These are phyloP conservation scores for Backusella westeae DNA, from an alignment of 192 early-diverging fungal species.

Conservation along the genomic window DNA sequence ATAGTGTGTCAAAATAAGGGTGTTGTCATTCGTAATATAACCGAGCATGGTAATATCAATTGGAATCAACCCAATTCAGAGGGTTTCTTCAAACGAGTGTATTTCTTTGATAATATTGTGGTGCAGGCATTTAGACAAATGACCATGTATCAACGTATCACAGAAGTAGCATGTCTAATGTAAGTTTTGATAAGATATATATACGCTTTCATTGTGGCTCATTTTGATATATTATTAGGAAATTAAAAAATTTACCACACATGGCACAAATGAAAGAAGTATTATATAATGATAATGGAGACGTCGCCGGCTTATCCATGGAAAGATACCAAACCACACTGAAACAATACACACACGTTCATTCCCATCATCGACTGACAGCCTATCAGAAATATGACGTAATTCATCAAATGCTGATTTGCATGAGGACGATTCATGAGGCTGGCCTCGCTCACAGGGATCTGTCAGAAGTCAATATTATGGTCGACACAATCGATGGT, in stretches of 20 bases:
- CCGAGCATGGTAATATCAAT: constrained; percentile 19
- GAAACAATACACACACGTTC: constrained; percentile 53
- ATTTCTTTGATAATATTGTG: constrained; percentile 50
- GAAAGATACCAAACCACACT: constrained; percentile 54
- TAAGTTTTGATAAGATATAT: constrained; percentile 27
- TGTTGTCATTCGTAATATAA: constrained; percentile 15
- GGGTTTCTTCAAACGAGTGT: constrained; percentile 58
- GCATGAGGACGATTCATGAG: constrained; percentile 49
- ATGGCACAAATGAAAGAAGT: constrained; percentile 57
- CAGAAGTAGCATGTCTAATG: constrained; percentile 55
- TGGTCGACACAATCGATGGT: constrained; percentile 48
- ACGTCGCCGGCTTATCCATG: constrained; percentile 60
- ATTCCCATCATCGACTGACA: constrained; percentile 49
- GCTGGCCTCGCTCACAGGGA: constrained; percentile 59
- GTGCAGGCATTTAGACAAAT: constrained; percentile 61
- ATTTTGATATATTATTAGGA: constrained; percentile 18
- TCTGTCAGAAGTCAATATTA: constrained; percentile 60
- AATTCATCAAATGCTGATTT: constrained; percentile 50
- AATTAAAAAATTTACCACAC: constrained; percentile 40
- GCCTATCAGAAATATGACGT: constrained; percentile 54
- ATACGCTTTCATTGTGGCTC: too few relatives aligned
- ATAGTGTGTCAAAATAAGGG: constrained; percentile 24
- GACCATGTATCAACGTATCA: constrained; percentile 55
- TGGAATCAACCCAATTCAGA: constrained; percentile 44
- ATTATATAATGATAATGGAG: constrained; percentile 47